phyloP scores from a whole-genome alignment of 257 asterid species.

The Ajuga chamaepitys region DNA sequence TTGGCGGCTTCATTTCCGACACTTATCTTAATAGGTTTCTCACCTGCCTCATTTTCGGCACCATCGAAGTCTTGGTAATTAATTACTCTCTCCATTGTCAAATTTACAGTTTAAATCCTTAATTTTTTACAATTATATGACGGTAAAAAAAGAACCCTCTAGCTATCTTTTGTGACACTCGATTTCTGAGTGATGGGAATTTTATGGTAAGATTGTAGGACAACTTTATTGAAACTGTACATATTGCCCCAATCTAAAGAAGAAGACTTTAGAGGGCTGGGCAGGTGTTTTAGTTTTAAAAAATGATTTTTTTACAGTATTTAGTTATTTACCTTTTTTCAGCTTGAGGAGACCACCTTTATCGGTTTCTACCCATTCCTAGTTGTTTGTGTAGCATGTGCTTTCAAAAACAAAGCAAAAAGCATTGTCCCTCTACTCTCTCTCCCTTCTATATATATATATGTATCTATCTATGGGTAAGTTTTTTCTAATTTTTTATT shows the following conservation, averaged over 20 bases:
- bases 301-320: not conserved
- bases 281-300: not conserved
- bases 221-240: not conserved
- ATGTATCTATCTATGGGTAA: not conserved
- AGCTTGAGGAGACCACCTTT: conserved; percentile 1
- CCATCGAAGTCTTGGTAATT: conserved; percentile 41
- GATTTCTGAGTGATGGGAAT: no score
- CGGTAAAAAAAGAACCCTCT: no score
- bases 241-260: not conserved
- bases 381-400: conserved; percentile 23
- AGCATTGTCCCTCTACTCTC: not conserved
- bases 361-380: conserved; percentile 6
- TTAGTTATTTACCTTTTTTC: not conserved
- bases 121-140: no score
- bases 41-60: conserved; percentile 41
- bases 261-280: not conserved
- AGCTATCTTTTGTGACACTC: no score
- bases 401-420: not conserved
- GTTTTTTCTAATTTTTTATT: not conserved
- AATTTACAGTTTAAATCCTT: no score
- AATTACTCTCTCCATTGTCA: no score
- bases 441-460: not conserved
- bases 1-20: conserved; percentile 64
- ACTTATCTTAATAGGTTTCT: conserved; percentile 49
- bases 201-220: not conserved